Evolutionary conservation across 345 rosid genomes (phyloP), one percentile per base, ranked within the genome.

Genomic region (Populus pruinosa): DNA sequence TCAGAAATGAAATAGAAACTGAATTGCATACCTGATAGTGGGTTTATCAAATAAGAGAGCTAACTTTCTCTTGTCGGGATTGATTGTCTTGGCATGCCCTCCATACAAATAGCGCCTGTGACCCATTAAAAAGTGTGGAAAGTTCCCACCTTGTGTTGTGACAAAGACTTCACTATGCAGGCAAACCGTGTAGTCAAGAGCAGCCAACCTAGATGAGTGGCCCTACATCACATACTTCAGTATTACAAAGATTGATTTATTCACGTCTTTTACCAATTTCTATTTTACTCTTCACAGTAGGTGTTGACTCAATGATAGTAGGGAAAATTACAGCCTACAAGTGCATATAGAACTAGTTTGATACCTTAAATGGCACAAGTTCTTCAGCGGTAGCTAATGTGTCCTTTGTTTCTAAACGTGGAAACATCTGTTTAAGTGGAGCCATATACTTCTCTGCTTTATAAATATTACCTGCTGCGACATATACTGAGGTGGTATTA

Each of bases 91-190:
- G 0, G 98, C 90, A 71, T 95, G 99, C 64, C 99, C 99, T 84
- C 93, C 91, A 83, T 86, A 89, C 76, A 92, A 86, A 84, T 92
- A 93, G 3, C 94, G 97, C 70, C 99, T 87, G 71, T 93, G 99
- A 77, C 99, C 99, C 84, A 89, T 92, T 83, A 95, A 88, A 89
- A 95, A 95, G 85, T 93, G 99, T 16, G 99, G 99, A 77, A 92
- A 96, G 73, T 96, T 96, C 76, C 99, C 99, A 73, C 99, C 99
- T 90, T 93, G 99, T 27, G 99, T 93, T 13, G 98, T 92, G 84
- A 92, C 94, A 85, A 95, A 93, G 71, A 90, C 99, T 86, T 92
- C 96, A 65, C 98, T 96, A 82, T 91, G 92, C 84, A 96, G 91
- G 85, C 99, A 93, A 82, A 96, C 91, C 11, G 94, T 91, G 77